Evolutionary conservation across 2,329 filamentous ascomycete genomes (phyloP).

Genomic region (Nigrospora osmanthi): DNA sequence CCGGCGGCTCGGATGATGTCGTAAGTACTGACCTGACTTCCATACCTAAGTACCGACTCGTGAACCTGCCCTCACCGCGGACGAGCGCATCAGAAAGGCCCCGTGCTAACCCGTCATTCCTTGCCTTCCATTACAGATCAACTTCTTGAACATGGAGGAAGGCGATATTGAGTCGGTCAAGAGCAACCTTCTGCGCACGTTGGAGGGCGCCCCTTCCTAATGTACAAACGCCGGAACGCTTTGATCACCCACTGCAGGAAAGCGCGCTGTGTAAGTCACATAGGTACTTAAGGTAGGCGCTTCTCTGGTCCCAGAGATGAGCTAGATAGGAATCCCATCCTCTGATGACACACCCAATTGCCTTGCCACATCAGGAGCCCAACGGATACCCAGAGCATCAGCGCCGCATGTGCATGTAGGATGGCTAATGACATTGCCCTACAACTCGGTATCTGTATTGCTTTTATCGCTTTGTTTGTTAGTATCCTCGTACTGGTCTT

Average conservation of each 20-base stretch:
- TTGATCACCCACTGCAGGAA: too few species aligned
- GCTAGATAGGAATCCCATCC: background rate
- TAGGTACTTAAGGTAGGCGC: too few species aligned
- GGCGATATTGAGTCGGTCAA: conserved; percentile 50
- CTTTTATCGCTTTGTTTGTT: background rate
- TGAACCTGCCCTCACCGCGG: background rate
- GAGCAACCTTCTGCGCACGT: conserved; percentile 47
- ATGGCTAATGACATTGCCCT: background rate
- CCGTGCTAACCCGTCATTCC: background rate
- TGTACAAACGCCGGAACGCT: too few species aligned
- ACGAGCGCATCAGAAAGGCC: too few species aligned
- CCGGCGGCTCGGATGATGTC: conserved; percentile 58
- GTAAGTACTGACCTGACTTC: conserved; percentile 37
- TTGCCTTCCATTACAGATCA: conserved; percentile 39
- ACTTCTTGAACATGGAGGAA: conserved; percentile 58
- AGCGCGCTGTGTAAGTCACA: too few species aligned
- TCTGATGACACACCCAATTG: background rate
- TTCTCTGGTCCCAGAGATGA: background rate
- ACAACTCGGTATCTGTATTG: conserved; percentile 3
- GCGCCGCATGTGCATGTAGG: background rate
- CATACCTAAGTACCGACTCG: background rate
- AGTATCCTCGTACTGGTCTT: background rate
- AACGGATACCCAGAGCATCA: background rate
- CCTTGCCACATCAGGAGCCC: background rate
- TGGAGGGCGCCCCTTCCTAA: background rate